Evolutionary conservation across 129 eudicot species (phyloP).

Genomic region (Helichrysum umbraculigerum): DNA sequence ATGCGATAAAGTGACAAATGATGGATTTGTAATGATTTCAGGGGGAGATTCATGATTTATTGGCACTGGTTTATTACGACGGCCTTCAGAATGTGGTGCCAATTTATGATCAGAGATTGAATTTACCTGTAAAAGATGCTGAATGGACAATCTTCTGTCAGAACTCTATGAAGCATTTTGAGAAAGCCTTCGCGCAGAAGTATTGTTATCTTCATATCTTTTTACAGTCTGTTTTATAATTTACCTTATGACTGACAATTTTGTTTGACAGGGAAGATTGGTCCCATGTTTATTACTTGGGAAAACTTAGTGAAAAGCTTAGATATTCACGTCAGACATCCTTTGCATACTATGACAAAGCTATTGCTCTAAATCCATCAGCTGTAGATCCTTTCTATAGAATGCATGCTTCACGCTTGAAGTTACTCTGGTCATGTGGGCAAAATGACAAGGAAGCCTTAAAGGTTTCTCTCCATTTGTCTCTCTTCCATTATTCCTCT

Average conservation of each 20-base stretch:
- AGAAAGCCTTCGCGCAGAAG: slow-evolving; percentile 88
- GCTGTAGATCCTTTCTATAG: slow-evolving; percentile 98
- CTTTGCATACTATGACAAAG: slow-evolving; percentile 77
- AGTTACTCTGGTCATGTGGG: slow-evolving; percentile 80
- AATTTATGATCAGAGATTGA: slow-evolving; percentile 81
- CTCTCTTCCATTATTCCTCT: slow-evolving; percentile 6
- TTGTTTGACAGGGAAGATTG: slow-evolving; percentile 77
- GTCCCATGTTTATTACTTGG: slow-evolving; percentile 87
- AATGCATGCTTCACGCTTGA: slow-evolving; percentile 99
- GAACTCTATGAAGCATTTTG: slow-evolving; percentile 86
- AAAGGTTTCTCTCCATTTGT: slow-evolving; percentile 50
- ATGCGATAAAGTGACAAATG: slow-evolving; percentile 11
- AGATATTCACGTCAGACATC: slow-evolving; percentile 65
- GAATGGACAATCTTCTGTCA: slow-evolving; percentile 85
- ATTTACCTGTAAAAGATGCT: slow-evolving; percentile 69
- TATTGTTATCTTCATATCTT: slow-evolving; percentile 29
- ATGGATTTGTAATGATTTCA: slow-evolving; percentile 40
- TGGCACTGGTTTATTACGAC: slow-evolving; percentile 95
- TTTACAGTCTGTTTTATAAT: slow-evolving; percentile 5
- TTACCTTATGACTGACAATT: slow-evolving; percentile 13
- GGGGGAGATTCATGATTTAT: slow-evolving; percentile 96
- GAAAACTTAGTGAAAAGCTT: slow-evolving; percentile 93
- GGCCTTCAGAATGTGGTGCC: slow-evolving; percentile 96
- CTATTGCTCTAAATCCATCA: slow-evolving; percentile 78
- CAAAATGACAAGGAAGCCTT: slow-evolving; percentile 60